Conservation (phyloP, 768 basidiomycete genomes). For the Boletales sp. region DNA sequence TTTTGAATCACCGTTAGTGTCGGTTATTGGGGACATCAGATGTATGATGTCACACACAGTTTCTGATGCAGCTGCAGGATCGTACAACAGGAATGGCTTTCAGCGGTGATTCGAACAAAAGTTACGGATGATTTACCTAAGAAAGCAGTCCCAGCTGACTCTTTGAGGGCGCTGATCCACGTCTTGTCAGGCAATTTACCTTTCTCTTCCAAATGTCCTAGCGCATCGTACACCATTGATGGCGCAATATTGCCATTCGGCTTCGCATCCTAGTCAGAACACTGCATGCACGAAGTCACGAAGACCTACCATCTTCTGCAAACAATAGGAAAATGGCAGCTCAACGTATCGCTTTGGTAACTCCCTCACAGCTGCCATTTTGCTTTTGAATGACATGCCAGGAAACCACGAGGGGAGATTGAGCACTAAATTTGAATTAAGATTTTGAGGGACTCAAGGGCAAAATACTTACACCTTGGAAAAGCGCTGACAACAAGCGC, state of each 20-base stretch:
- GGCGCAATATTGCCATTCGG: background rate
- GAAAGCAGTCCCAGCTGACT: background rate
- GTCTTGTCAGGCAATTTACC: background rate
- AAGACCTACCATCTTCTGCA: constrained; percentile 1
- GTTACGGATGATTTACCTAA: background rate
- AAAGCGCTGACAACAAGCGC: constrained; percentile 2
- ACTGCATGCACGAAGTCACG: too few species aligned
- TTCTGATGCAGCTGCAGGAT: background rate
- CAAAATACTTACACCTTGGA: constrained; percentile 3
- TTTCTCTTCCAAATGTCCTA: background rate
- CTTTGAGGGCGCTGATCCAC: constrained; percentile 1
- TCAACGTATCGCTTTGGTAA: background rate
- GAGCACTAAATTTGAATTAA: background rate
- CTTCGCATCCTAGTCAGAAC: too few species aligned
- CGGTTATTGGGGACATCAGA: background rate
- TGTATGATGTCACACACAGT: background rate
- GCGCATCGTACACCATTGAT: constrained; percentile 3
- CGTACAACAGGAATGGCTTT: too few species aligned
- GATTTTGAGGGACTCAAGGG: too few species aligned
- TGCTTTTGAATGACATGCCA: constrained; percentile 4
- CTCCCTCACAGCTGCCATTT: background rate
- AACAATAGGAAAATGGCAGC: background rate
- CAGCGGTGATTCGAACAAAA: background rate
- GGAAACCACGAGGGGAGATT: constrained; percentile 15
- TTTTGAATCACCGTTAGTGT: background rate